Evolutionary conservation across 306 rosid genomes (phyloP).

Genomic region (Cicer judaicum): DNA sequence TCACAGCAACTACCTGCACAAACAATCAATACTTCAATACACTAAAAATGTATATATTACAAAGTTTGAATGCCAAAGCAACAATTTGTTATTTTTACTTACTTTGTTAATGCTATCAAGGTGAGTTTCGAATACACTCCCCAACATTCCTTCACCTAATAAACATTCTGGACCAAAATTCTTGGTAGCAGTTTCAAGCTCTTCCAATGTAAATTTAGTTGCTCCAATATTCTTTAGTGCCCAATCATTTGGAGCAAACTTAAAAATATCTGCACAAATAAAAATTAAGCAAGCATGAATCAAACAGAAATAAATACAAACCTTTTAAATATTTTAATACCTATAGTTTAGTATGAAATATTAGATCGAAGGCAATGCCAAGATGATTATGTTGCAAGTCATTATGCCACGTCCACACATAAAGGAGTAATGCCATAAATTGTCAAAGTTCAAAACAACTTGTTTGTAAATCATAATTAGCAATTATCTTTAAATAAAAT

Average conservation of each 20-base stretch:
- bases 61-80: too few species aligned
- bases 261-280: constrained; percentile 42
- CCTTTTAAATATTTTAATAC: too few species aligned
- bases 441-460: constrained; percentile 9
- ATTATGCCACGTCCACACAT: too few species aligned
- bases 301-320: neutral
- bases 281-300: constrained; percentile 1
- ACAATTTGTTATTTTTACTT: constrained; percentile 4
- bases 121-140: constrained; percentile 77
- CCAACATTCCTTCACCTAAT: constrained; percentile 86
- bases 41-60: too few species aligned
- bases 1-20: constrained; percentile 80
- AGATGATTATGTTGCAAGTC: too few species aligned
- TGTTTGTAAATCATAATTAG: constrained; percentile 5
- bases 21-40: neutral
- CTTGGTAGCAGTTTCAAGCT: constrained; percentile 74
- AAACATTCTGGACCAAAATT: constrained; percentile 71
- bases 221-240: constrained; percentile 70
- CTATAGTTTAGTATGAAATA: too few species aligned
- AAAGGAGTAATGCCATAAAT: too few species aligned
- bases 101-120: constrained; percentile 75
- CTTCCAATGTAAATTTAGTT: constrained; percentile 75
- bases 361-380: neutral
- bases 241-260: constrained; percentile 40
- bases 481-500: constrained; percentile 21